Evolutionary conservation across 139 green algal genomes (phyloP), one percentile per base, ranked within the genome.

Genomic region (Zygnema circumcarinatum): DNA sequence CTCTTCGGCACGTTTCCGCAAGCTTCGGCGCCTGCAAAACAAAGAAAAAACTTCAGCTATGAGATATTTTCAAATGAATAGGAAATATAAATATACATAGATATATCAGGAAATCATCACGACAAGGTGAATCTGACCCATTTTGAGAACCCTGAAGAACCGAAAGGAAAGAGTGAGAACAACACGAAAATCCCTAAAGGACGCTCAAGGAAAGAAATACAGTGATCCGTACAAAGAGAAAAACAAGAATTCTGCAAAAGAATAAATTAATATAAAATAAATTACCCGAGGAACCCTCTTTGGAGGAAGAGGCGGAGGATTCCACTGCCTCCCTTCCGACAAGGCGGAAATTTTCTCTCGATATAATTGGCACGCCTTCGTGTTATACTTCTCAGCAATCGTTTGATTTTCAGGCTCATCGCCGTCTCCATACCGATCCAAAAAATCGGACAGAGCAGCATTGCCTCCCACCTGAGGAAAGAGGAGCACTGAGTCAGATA

Each of bases 351-450:
- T 62, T 7, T 25, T 62, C 47, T 62, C 47, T 62, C 93, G 91
- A 91, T 99, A 99, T 76, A 97, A 85, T 89, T 95, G 91, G 1
- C 97, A 97, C 2, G 97, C 97, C 2, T 95, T 89, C 0, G 94
- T 98, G 0, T 94, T 96, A 94, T 99, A 99, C 93, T 97, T 99
- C 56, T 92, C 81, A 92, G 96, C 94, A 72, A 98, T 98, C 85
- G 98, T 98, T 90, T 98, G 96, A 40, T 54, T 33, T 21, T 76
- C 84, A 2, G 31, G 81, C 94, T 92, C 35, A 89, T 98, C 98
- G 16, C 93, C 84, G 0, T 98, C 91, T 1, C 95, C 96, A 73
- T 98, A 98, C 87, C 96, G 89, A 35, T 93, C 92, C 20, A 99
- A 88, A 56, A 98, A 98, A 0, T 87, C 67, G 85, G 97, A 98